phyloP scores from a whole-genome alignment of 192 early-diverging fungal species.

The Podila epigama region DNA sequence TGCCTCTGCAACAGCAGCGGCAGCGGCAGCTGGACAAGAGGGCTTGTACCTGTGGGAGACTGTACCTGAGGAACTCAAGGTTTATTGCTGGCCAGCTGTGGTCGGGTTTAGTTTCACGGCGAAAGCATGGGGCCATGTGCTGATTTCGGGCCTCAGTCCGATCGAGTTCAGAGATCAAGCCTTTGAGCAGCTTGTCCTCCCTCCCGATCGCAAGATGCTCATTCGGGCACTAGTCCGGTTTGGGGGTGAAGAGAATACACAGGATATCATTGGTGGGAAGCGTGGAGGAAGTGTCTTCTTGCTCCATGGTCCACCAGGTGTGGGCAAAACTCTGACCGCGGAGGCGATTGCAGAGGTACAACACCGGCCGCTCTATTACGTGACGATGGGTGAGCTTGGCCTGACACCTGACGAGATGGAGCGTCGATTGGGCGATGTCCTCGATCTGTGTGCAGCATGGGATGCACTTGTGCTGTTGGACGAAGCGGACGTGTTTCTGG shows the following conservation, averaged over 20 bases:
- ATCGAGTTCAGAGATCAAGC: conserved; percentile 61
- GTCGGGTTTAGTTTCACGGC: conserved; percentile 63
- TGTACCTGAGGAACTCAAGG: not conserved
- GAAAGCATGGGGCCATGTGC: conserved; percentile 64
- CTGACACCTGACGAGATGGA: conserved; percentile 62
- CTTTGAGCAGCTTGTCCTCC: conserved; percentile 62
- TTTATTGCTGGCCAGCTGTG: conserved; percentile 53
- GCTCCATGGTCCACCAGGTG: conserved; percentile 63
- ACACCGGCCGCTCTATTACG: conserved; percentile 63
- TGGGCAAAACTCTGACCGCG: conserved; percentile 67
- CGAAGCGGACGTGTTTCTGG: conserved; percentile 68
- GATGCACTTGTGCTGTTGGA: conserved; percentile 64
- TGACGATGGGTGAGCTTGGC: conserved; percentile 69
- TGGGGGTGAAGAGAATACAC: conserved; percentile 47
- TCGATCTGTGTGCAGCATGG: conserved; percentile 62
- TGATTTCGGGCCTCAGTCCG: conserved; percentile 41
- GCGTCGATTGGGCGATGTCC: conserved; percentile 52
- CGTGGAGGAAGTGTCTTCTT: conserved; percentile 62
- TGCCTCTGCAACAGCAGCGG: not conserved
- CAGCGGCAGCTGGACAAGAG: not conserved
- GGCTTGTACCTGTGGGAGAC: not conserved
- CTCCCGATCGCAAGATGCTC: conserved; percentile 51
- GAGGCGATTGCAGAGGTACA: conserved; percentile 65
- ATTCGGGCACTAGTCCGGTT: conserved; percentile 60
- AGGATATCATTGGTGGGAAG: conserved; percentile 64